A percentile compares a stretch with the other conserved stretches of the same genome.
Evolutionary conservation across 2,329 filamentous ascomycete genomes (phyloP).

Genomic region (Paraphoma sp.): DNA sequence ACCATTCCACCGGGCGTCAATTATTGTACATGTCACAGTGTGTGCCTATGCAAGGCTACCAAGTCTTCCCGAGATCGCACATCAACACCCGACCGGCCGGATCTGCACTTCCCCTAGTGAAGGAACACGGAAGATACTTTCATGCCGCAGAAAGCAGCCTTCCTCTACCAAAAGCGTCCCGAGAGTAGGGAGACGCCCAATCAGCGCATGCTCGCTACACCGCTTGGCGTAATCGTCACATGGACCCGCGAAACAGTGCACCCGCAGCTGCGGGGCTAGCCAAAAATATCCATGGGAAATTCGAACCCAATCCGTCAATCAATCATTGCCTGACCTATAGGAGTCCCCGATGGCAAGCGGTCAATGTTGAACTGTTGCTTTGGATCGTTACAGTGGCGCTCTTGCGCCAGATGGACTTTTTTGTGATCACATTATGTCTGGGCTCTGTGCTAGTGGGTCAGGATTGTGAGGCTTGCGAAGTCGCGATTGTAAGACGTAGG

Average conservation of each 20-base stretch:
- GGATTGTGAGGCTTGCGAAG: neutral
- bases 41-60: neutral
- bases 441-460: neutral
- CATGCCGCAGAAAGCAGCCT: neutral
- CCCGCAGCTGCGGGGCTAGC: neutral
- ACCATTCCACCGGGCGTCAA: neutral
- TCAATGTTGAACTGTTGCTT: conserved; percentile 1
- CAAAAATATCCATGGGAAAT: conserved; percentile 1
- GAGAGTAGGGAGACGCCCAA: neutral
- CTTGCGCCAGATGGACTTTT: neutral
- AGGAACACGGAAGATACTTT: neutral
- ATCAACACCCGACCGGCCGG: neutral
- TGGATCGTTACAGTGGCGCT: conserved; percentile 1
- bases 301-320: neutral
- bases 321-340: neutral
- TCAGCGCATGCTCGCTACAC: neutral
- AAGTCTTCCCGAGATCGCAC: neutral
- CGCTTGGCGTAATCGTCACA: neutral
- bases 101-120: neutral
- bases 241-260: neutral
- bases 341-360: conserved; percentile 1
- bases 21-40: neutral
- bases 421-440: neutral
- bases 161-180: neutral
- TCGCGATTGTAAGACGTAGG: neutral